Evolutionary conservation across 345 rosid genomes (phyloP).

Genomic region (Dovyalis caffra): DNA sequence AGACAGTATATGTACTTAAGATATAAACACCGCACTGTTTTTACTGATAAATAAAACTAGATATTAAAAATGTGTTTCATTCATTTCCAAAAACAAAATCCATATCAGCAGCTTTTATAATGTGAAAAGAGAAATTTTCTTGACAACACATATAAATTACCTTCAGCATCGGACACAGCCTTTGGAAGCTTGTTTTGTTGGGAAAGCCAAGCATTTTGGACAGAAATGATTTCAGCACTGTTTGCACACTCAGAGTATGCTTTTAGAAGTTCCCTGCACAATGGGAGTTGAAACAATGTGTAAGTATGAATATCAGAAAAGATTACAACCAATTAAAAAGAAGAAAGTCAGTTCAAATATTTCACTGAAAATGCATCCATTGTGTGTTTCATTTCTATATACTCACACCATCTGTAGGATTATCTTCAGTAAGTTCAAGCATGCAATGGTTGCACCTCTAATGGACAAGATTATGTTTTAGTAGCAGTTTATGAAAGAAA

Average conservation of each 20-base stretch:
- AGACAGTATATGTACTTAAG: not conserved
- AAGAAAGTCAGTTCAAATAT: not conserved
- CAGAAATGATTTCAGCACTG: constrained; percentile 70
- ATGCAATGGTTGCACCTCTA: not conserved
- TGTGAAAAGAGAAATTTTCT: not conserved
- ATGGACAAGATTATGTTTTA: not conserved
- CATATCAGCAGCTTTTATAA: not conserved
- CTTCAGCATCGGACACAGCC: constrained; percentile 37
- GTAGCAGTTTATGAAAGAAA: not conserved
- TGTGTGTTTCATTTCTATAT: not conserved
- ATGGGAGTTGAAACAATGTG: not conserved
- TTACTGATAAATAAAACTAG: not conserved
- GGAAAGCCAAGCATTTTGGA: constrained; percentile 88
- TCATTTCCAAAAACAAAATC: not conserved
- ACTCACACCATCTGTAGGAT: not conserved
- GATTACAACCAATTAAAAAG: not conserved
- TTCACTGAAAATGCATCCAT: not conserved
- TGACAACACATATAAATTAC: constrained; percentile 27
- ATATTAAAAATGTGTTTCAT: not conserved
- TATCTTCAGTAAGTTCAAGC: not conserved
- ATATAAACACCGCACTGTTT: not conserved
- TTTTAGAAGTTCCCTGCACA: constrained; percentile 77
- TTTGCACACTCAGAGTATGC: constrained; percentile 75
- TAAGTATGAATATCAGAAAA: not conserved
- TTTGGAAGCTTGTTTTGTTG: constrained; percentile 62